phyloP scores from a whole-genome alignment of 1,139 yeast species.

The Magnusiomyces tetraspermus region DNA sequence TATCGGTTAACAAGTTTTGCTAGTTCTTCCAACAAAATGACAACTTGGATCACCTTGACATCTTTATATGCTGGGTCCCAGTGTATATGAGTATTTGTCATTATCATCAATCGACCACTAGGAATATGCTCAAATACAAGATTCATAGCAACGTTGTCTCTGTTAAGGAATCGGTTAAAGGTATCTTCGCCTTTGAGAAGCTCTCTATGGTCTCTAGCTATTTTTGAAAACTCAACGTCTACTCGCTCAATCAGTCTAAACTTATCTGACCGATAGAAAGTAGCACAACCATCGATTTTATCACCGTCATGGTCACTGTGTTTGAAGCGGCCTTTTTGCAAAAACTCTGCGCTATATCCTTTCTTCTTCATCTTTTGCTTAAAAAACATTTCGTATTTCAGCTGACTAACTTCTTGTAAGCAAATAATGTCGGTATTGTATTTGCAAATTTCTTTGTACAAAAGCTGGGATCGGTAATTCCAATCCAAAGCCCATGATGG shows the following conservation, averaged over 20 bases:
- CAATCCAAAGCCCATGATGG: conserved; percentile 96
- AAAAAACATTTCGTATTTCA: conserved; percentile 82
- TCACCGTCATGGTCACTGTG: conserved; percentile 76
- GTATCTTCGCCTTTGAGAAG: conserved; percentile 90
- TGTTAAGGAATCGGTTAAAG: conserved; percentile 91
- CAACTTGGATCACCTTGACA: conserved; percentile 94
- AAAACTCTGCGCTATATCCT: conserved; percentile 77
- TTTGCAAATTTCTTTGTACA: conserved; percentile 61
- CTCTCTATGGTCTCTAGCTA: conserved; percentile 80
- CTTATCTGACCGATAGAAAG: conserved; percentile 63
- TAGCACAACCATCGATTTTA: conserved; percentile 96
- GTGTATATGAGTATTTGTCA: conserved; percentile 85
- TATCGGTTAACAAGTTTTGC: conserved; percentile 52
- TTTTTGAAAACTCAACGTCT: conserved; percentile 75
- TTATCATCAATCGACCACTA: conserved; percentile 62
- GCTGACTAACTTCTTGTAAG: conserved; percentile 90
- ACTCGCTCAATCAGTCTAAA: conserved; percentile 66
- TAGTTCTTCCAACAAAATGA: conserved; percentile 80
- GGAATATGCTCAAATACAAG: conserved; percentile 60
- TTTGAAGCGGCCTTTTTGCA: conserved; percentile 84
- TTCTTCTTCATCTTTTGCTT: conserved; percentile 56
- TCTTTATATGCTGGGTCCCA: conserved; percentile 98
- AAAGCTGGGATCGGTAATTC: conserved; percentile 76
- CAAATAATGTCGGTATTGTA: conserved; percentile 71
- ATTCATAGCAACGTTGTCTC: conserved; percentile 83